Base-by-base conservation (phyloP, 768 basidiomycete genomes). In the Boletus sp. region DNA sequence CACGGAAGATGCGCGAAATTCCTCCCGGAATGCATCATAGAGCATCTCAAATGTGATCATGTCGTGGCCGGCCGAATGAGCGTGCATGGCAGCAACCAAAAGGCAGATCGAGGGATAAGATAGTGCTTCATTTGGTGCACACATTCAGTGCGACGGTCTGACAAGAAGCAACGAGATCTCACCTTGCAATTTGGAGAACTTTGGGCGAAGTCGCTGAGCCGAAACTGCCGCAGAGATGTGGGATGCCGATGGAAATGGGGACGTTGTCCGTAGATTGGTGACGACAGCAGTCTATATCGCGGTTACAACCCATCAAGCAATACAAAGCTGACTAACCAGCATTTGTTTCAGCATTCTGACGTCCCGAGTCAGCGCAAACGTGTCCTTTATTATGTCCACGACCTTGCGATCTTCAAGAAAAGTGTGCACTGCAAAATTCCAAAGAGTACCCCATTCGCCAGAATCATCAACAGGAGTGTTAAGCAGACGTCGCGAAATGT, bases 41-140 rank as follows among this genome's bases (percentile, higher is more conserved):
- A 96, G 79, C 85, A 95, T 93, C 63, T 95, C 92, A 65, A 98
- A 96, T 30, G 90, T 98, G 71, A 97, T 85, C 14, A 74, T 73
- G 19, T 87, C 78, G 55, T 93, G 87, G 0, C 94, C 94, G 7
- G 83, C 82, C 10, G 84, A 85, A 25, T 83, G 74, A 5, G 84
- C 78, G 64, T 97, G 95, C 63, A 85, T 79, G 14, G 84, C 79
- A n/a, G 94, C 88, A 55, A 98, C 87, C 40, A 97, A 79, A 30
- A 96, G 78, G 64, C 91, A 93, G 19, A 93, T 70, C 3, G 82
- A 75, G 8, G 94, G 89, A 65, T 95, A 92, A 19, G 91, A 74
- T 21, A 94, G 68, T 51, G 77, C 90, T 93, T 61, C 17, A 52
- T 40, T 44, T 13, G 10, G 17, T 7, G n/a, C 41, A 54, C 38